Base-by-base conservation (phyloP, 2,329 filamentous ascomycete genomes). In the Penicillium olsonii region DNA sequence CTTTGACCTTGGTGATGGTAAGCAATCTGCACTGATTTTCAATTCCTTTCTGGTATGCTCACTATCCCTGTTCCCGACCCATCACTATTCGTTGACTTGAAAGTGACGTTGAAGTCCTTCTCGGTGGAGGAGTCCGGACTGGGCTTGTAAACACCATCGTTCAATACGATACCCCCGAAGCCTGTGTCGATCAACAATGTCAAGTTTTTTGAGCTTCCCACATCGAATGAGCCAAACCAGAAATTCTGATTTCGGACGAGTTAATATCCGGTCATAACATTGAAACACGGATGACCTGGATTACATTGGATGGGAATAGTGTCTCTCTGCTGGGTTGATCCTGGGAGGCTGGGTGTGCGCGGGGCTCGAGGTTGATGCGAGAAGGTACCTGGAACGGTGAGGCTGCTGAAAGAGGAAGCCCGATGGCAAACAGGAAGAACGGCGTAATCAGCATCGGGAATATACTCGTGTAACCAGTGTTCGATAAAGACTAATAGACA, bases 41-140 rank as follows among this genome's bases (percentile, higher is more conserved):
- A 31, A n/a, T 4, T 31, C n/a, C n/a, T 14, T n/a, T n/a, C 12
- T n/a, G 12, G 12, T 27, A 15, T 35, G 11, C 35, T 17, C 38
- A 46, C 48, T 8, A 42, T 46, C 34, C 42, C 42, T 2, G 42
- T 35, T 20, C 48, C 48, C 0, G 48, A 51, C 10, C 48, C 42
- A 43, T 51, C 48, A 15, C 42, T 46, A 20, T 46, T 39, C 5
- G 48, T 51, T 1, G 48, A 29, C 7, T 42, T 42, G 29, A 46
- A 51, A 9, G 42, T 35, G 12, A 29, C 37, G 2, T 26, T 43
- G 10, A 51, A 51, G 12, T 15, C 42, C 17, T 41, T 38, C 38
- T 43, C 14, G 12, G 11, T 41, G 18, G 33, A 38, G 18, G 37
- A 42, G 3, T 17, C 10, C 8, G 31, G 14, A 2, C 48, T 38